Evolutionary conservation across 768 basidiomycete genomes (phyloP), one percentile per base, ranked within the genome.

Genomic region (Agrocybe pediades): DNA sequence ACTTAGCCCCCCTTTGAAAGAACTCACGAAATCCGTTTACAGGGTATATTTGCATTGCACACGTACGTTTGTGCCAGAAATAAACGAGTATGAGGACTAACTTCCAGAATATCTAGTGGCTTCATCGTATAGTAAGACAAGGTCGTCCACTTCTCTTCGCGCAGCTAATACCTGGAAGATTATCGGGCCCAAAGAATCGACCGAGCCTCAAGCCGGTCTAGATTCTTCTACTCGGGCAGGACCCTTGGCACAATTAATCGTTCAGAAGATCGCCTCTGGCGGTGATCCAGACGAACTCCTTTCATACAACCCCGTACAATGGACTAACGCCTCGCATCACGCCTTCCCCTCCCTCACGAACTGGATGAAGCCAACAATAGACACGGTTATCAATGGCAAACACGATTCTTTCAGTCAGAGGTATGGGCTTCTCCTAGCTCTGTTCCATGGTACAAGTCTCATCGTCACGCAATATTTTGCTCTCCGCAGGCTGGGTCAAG

Each of bases 21-120:
- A 36, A 27, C 24, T 30, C 19, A 30, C 30, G 45, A 17, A 41
- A 27, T 19, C 11, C n/a, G 23, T 20, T 30, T 7, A 6, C 44
- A 71, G 70, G 81, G 13, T 85, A 77, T 68, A 82, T 85, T 53
- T 85, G 84, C 63, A 73, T 81, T 39, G 82, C 83, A 9, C 80
- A 83, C 65, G 82, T 83, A 60, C 66, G 82, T 55, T 36, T 30
- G 15, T 13, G 20, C 9, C 7, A 24, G 9, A 17, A 33, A 21
- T 4, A 25, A 23, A 30, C n/a, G 16, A 11, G 41, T 19, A 9
- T 27, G n/a, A 15, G 19, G 6, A 8, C 39, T 13, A 25, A 45
- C 44, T 40, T 16, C 15, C 9, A 17, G 29, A 25, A 53, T 36
- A 20, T 27, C 19, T 24, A 79, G 76, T 79, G 74, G 74, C 69